Base-by-base conservation (phyloP, 495 filamentous ascomycete genomes). In the Astrothelium macrocarpum region DNA sequence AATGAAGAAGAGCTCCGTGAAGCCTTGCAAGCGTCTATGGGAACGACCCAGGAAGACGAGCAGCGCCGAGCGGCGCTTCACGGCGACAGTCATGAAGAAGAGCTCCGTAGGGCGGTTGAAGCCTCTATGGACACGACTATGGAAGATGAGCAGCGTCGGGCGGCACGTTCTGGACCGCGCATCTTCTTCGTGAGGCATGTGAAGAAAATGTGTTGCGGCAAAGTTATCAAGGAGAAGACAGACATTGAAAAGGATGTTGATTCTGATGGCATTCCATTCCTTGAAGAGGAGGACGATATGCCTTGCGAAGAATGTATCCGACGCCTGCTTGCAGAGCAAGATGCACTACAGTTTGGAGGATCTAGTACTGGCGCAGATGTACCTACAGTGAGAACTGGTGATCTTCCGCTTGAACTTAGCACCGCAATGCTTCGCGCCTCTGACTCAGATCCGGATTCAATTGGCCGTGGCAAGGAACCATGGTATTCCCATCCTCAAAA, bases 141-240 rank as follows among this genome's bases (percentile, higher is more conserved):
- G n/a, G 23, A 56, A 26, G 49, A 56, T 16, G 49, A 56, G 7
- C 49, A 56, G 49, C 49, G 49, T 10, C 20, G 49, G 25, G 23
- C 25, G 26, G 49, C 49, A 16, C 49, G n/a, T n/a, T n/a, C n/a
- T 56, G 49, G 49, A 20, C 49, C 49, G 49, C 12, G 25, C 12
- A 56, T 56, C 49, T 56, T 56, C 49, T 56, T 56, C 16, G 49
- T 56, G 2, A 56, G 49, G 25, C 49, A 56, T 16, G 49, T 56
- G 10, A 56, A 56, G 49, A 56, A 56, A 16, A 29, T 56, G 25
- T 56, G 49, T 16, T 56, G 49, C 29, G 49, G 49, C 25, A 56
- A 56, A 11, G 20, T 56, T 29, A 56, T 29, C 7, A 56, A 56
- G 16, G 49, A 56, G 25, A 20, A 56, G 16, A 56, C 49, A 26